Evolutionary conservation across 768 basidiomycete genomes (phyloP).

Genomic region (Hebeloma cylindrosporum): DNA sequence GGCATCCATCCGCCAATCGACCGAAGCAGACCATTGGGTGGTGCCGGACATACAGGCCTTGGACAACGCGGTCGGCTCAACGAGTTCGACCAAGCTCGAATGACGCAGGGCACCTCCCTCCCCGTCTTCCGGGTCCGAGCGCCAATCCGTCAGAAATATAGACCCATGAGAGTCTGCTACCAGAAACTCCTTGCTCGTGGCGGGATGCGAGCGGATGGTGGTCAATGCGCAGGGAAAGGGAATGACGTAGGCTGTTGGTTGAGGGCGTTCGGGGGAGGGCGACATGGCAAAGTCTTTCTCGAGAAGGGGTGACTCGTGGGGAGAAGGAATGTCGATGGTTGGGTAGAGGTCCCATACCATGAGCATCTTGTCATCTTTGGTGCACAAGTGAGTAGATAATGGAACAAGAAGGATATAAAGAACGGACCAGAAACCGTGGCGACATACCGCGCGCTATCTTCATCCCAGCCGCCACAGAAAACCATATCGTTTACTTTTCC

Average conservation of each 20-base stretch:
- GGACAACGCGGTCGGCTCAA: constrained; percentile 66
- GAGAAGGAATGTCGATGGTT: constrained; percentile 42
- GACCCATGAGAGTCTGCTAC: constrained; percentile 75
- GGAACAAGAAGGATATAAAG: constrained; percentile 3
- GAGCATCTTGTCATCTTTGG: constrained; percentile 75
- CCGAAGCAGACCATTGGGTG: constrained; percentile 53
- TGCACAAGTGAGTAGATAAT: constrained; percentile 5
- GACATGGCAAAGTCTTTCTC: constrained; percentile 24
- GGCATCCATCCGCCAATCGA: constrained; percentile 70
- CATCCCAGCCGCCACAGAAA: constrained; percentile 74
- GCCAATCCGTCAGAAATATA: constrained; percentile 82
- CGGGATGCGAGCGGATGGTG: constrained; percentile 68
- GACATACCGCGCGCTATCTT: constrained; percentile 70
- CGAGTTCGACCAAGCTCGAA: constrained; percentile 66
- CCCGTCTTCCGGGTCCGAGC: constrained; percentile 60
- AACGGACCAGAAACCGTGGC: constrained; percentile 74
- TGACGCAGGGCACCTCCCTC: constrained; percentile 59
- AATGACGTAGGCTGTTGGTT: constrained; percentile 78
- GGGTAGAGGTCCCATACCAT: constrained; percentile 88
- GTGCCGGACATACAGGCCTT: constrained; percentile 48
- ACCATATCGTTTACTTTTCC: constrained; percentile 75
- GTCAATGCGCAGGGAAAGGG: constrained; percentile 71
- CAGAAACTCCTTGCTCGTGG: constrained; percentile 75
- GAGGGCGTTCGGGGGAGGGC: constrained; percentile 44
- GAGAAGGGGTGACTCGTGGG: constrained; percentile 26